These are phyloP conservation scores for Neltuma alba DNA, from an alignment of 306 rosid genomes.

Conservation along the genomic window DNA sequence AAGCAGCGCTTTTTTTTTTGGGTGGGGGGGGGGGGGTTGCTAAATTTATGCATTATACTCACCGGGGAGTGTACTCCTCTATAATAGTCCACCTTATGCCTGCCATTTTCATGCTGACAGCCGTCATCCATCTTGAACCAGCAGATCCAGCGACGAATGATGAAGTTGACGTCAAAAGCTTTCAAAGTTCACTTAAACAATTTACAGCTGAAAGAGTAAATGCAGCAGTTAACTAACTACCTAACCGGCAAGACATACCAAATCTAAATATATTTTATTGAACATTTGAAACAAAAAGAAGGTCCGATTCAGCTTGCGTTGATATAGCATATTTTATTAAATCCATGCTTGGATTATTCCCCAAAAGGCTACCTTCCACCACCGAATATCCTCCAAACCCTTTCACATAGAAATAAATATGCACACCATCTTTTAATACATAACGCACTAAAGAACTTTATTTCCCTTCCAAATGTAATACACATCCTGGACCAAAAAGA, in stretches of 20 bases:
- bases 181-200: constrained; percentile 31
- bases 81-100: constrained; percentile 79
- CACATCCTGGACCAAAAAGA: neutral
- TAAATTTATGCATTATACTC: constrained; percentile 36
- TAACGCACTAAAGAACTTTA: neutral
- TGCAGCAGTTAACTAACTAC: neutral
- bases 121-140: constrained; percentile 72
- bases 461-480: neutral
- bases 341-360: neutral
- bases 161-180: constrained; percentile 37
- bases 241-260: neutral
- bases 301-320: constrained; percentile 1
- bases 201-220: constrained; percentile 28
- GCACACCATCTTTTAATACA: neutral
- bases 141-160: constrained; percentile 41
- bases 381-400: neutral
- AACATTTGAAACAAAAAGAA: neutral
- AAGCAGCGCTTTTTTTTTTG: constrained; percentile 13
- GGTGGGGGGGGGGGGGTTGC: neutral
- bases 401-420: neutral
- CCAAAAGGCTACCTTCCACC: neutral
- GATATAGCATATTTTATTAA: neutral
- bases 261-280: neutral
- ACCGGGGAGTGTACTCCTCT: constrained; percentile 71
- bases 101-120: constrained; percentile 68